phyloP scores from a whole-genome alignment of 495 filamentous ascomycete species.

The Amphirosellinia nigrospora region DNA sequence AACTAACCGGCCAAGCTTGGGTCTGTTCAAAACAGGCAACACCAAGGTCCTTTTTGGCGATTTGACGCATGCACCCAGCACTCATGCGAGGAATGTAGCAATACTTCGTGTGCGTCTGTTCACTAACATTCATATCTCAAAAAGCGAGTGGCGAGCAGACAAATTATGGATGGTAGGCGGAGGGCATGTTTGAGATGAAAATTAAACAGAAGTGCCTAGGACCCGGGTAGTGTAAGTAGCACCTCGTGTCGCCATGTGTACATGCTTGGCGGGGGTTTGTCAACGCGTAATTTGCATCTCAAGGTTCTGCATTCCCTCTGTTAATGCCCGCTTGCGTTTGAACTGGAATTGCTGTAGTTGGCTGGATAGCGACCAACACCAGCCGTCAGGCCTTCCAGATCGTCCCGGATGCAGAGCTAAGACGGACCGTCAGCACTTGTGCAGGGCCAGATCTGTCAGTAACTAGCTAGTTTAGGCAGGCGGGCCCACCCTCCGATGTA shows the following conservation, averaged over 20 bases:
- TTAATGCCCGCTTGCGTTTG: background rate
- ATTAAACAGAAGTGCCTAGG: background rate
- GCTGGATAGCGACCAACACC: background rate
- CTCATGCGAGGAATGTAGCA: background rate
- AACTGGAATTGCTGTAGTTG: constrained; percentile 23
- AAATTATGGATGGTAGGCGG: background rate
- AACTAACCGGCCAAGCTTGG: background rate
- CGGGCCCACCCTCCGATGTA: constrained; percentile 8
- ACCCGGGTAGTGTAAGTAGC: background rate
- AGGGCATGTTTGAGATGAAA: background rate
- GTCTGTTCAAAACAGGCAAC: background rate
- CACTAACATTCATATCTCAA: background rate
- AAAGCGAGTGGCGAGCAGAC: background rate
- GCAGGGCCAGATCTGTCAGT: background rate
- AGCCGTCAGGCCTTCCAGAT: constrained; percentile 8
- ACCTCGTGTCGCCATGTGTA: background rate
- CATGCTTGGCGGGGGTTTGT: background rate
- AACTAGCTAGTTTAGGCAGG: background rate
- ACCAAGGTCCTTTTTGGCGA: background rate
- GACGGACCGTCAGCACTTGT: constrained; percentile 9
- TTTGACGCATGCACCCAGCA: background rate
- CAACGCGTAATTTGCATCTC: constrained; percentile 22
- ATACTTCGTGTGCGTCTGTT: background rate
- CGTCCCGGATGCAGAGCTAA: background rate
- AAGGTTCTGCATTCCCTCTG: constrained; percentile 12